A percentile compares a stretch with the other conserved stretches of the same genome.
Conservation (phyloP, 345 rosid species). For the Gynandropsis gynandra region DNA sequence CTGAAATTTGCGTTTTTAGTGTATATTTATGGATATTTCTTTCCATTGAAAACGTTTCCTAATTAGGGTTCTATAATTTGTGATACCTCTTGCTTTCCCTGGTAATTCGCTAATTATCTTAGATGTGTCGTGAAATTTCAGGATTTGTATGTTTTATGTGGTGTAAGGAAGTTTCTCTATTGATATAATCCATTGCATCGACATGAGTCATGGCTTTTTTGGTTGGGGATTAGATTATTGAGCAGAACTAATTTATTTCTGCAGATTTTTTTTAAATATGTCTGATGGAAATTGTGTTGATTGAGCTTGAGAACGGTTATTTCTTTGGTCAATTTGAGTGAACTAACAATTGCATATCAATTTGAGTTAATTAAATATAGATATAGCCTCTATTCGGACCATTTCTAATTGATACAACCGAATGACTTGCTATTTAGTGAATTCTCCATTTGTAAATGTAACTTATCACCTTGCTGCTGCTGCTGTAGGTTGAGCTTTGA, state of each 20-base stretch:
- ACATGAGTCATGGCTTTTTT: no score
- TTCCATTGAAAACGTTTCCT: not conserved
- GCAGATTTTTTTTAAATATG: no score
- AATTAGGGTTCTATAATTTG: not conserved
- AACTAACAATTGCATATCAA: no score
- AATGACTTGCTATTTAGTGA: no score
- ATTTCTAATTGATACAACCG: no score
- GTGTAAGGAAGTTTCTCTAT: not conserved
- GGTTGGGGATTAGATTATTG: no score
- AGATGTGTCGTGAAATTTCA: not conserved
- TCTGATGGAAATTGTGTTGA: no score
- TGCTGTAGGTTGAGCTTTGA: conserved; percentile 9
- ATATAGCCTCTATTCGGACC: no score
- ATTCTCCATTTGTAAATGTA: not conserved
- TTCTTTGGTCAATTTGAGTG: no score
- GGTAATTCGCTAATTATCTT: conserved; percentile 5
- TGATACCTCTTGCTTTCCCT: not conserved
- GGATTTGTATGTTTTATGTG: not conserved
- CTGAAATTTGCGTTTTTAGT: not conserved
- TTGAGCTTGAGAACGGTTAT: no score
- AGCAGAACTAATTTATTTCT: no score
- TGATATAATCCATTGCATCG: not conserved
- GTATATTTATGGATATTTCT: not conserved
- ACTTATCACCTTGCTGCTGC: not conserved
- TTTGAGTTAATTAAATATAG: no score